Base-by-base conservation (phyloP, 176 grass and related monocot genomes). In the Dactylis glomerata region DNA sequence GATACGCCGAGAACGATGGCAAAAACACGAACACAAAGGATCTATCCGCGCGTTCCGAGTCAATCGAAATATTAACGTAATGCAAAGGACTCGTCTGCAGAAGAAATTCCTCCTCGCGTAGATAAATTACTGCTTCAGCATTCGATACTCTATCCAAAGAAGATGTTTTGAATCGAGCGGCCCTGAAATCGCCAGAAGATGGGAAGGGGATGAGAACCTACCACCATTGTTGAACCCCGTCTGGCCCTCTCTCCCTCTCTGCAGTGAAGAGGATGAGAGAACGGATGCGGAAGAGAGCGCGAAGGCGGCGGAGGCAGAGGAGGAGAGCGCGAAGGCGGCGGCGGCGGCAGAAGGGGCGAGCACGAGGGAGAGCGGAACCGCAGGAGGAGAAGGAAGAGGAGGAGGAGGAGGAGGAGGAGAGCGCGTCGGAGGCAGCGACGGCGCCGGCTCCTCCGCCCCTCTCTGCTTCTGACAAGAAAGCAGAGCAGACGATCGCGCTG, bases 171-270 rank as follows among this genome's bases (percentile, higher is more conserved):
- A 26, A 44, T 44, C 37, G 6, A 7, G 37, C 22, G 68, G 22
- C 11, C 20, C 10, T 0, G 12, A 69, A n/a, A 23, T 1, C 3
- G 38, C 11, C 68, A 3, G 13, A 16, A 22, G 23, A 32, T 27
- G 24, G 17, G 19, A 33, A 45, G 9, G 83, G 4, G 1, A 14
- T 11, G 78, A 86, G 33, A 55, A 5, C 28, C 66, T 56, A 83
- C 84, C 88, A 20, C 88, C 88, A 90, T 90, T 33, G 45, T 52
- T 75, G 72, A 51, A 14, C 61, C 20, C 45, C n/a, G n/a, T 73
- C 42, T 73, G 13, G 23, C 42, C 26, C 57, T 28, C 13, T 17
- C 62, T 15, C 65, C 27, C 1, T 6, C 69, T 44, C 40, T 46
- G 26, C 23, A 44, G 70, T 30, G 20, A 66, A 64, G 78, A 66